These are phyloP conservation scores for Epichloe brachyelytri DNA, from an alignment of 2,329 filamentous ascomycete species.

Conservation along the genomic window DNA sequence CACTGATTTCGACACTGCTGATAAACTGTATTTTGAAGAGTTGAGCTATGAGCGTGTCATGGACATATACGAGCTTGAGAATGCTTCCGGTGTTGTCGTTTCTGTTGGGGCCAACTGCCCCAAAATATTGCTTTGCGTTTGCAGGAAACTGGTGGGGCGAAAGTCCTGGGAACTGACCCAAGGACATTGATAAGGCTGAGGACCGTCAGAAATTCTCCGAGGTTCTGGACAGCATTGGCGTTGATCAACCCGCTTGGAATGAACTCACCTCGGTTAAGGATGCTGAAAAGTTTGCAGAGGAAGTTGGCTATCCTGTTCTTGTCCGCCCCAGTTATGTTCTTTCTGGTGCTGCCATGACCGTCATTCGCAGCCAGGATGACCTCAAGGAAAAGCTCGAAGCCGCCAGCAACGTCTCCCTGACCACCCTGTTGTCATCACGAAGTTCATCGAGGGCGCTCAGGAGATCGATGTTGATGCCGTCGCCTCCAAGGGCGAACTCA, in stretches of 20 bases:
- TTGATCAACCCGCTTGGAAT: slow-evolving; percentile 97
- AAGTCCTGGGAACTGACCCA: slow-evolving; percentile 81
- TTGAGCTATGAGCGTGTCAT: slow-evolving; percentile 94
- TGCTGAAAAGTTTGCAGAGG: slow-evolving; percentile 73
- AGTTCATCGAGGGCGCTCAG: slow-evolving; percentile 93
- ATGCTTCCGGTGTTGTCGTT: slow-evolving; percentile 75
- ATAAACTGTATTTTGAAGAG: slow-evolving; percentile 94
- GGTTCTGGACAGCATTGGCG: slow-evolving; percentile 90
- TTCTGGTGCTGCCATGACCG: slow-evolving; percentile 96
- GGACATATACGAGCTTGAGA: slow-evolving; percentile 95
- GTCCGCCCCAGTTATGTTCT: slow-evolving; percentile 93
- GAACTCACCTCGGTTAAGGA: slow-evolving; percentile 83
- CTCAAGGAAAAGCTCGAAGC: slow-evolving; percentile 91
- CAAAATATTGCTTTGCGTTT: slow-evolving; percentile 95
- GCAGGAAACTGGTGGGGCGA: slow-evolving; percentile 80
- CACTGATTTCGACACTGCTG: slow-evolving; percentile 81
- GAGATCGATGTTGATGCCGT: slow-evolving; percentile 97
- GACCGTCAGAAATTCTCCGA: slow-evolving; percentile 97
- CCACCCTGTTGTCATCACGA: slow-evolving; percentile 94
- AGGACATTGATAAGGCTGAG: slow-evolving; percentile 95
- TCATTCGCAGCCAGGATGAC: slow-evolving; percentile 77
- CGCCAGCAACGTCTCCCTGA: slow-evolving; percentile 87
- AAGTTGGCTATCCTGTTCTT: slow-evolving; percentile 85
- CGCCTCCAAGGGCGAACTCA: slow-evolving; percentile 69
- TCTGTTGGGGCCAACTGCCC: slow-evolving; percentile 93